Evolutionary conservation across 768 basidiomycete species (phyloP).

Genomic region (Kwoniella mangroviensis): DNA sequence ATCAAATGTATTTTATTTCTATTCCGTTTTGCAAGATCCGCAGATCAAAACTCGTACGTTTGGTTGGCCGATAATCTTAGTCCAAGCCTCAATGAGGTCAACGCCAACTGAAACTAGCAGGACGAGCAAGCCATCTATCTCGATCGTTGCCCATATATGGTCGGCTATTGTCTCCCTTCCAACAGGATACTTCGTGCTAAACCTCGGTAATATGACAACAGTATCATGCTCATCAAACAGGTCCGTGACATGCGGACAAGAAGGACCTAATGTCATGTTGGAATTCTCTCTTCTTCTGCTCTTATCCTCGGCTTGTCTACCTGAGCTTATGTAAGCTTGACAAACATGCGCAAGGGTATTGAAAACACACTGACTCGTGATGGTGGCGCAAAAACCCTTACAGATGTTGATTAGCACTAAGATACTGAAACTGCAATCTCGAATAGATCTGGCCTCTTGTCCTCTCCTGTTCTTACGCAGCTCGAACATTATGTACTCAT

Average conservation of each 20-base stretch:
- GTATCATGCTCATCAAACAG: background rate
- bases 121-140: background rate
- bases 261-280: background rate
- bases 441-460: background rate
- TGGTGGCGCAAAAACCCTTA: too few relatives aligned
- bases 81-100: background rate
- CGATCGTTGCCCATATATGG: background rate
- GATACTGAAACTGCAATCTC: background rate
- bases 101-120: background rate
- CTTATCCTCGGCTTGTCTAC: background rate
- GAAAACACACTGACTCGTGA: background rate
- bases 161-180: background rate
- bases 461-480: background rate
- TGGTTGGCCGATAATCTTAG: background rate
- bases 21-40: background rate
- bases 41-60: background rate
- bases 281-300: background rate
- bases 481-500: background rate
- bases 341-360: slow-evolving; percentile 20
- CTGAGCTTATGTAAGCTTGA: slow-evolving; percentile 16
- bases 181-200: background rate
- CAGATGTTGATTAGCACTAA: too few relatives aligned
- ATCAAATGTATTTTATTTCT: background rate
- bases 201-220: background rate
- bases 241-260: background rate